Conservation (phyloP, 225 moss, liverwort and hornwort species). For the Climacium dendroides region DNA sequence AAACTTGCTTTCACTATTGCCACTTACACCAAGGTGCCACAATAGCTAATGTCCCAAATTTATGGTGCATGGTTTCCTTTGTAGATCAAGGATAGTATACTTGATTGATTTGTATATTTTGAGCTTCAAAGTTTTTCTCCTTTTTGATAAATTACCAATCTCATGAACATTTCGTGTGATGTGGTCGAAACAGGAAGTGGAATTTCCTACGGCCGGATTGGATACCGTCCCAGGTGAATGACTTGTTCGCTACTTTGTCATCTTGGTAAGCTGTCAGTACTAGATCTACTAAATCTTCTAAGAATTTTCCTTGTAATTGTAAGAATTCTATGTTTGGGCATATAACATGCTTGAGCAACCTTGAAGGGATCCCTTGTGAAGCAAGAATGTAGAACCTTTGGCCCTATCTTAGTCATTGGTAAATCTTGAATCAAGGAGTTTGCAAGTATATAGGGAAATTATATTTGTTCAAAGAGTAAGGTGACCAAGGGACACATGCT, state of each 20-base stretch:
- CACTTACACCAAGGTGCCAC: not conserved
- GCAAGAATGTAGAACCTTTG: not conserved
- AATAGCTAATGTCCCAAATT: not conserved
- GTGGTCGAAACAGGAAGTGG: conserved; percentile 72
- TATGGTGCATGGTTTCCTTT: not conserved
- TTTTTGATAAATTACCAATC: not conserved
- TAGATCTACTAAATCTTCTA: conserved; percentile 7
- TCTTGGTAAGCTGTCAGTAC: conserved; percentile 32
- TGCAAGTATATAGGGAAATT: not conserved
- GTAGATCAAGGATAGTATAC: not conserved
- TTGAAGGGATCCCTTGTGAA: not conserved
- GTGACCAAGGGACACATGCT: not conserved
- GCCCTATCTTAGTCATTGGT: not conserved
- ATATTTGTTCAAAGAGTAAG: not conserved
- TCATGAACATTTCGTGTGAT: not conserved
- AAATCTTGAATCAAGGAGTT: not conserved
- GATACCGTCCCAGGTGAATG: conserved; percentile 95
- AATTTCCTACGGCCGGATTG: conserved; percentile 93
- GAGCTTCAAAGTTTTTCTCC: not conserved
- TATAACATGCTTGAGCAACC: not conserved
- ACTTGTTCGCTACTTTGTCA: conserved; percentile 26
- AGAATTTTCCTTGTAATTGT: not conserved
- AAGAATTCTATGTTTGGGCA: not conserved
- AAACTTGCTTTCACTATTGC: not conserved
- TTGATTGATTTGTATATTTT: not conserved